Conservation (phyloP, 1,284 basidiomycete species). For the Takashimella tepidaria region DNA sequence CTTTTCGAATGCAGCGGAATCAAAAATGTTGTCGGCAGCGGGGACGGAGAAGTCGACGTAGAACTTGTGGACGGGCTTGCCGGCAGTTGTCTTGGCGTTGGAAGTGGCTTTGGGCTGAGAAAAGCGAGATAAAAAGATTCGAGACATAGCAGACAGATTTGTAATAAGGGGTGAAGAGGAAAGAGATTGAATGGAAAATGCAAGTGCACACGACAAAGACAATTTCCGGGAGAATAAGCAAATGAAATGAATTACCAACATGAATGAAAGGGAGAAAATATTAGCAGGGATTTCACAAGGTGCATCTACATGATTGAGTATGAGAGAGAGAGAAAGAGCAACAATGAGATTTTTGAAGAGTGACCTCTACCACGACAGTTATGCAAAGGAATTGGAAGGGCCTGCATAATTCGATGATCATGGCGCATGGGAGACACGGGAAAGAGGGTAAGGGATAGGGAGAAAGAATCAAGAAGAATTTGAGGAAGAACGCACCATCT, state of each 20-base stretch:
- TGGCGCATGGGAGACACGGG: not conserved
- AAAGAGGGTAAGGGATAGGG: not conserved
- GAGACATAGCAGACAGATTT: too few species aligned
- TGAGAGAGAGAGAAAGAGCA: not conserved
- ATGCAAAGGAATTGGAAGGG: too few species aligned
- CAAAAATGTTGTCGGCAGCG: slow-evolving; percentile 83
- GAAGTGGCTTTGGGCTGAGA: slow-evolving; percentile 42
- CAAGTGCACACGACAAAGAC: not conserved
- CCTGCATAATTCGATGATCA: too few species aligned
- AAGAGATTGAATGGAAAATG: not conserved
- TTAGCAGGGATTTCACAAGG: not conserved
- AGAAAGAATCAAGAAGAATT: not conserved
- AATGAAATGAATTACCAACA: not conserved
- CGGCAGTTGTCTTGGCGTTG: slow-evolving; percentile 48
- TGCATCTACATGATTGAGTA: not conserved
- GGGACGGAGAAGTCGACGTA: slow-evolving; percentile 92
- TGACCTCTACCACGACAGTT: too few species aligned
- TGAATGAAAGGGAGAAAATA: not conserved
- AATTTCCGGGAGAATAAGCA: too few species aligned
- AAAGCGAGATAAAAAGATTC: too few species aligned
- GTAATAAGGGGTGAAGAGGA: not conserved
- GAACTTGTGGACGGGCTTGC: slow-evolving; percentile 79
- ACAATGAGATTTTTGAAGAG: too few species aligned
- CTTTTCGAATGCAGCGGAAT: slow-evolving; percentile 84
- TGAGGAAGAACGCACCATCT: not conserved